phyloP scores from a whole-genome alignment of 2,329 filamentous ascomycete genomes.

The Xylaria hypoxylon region DNA sequence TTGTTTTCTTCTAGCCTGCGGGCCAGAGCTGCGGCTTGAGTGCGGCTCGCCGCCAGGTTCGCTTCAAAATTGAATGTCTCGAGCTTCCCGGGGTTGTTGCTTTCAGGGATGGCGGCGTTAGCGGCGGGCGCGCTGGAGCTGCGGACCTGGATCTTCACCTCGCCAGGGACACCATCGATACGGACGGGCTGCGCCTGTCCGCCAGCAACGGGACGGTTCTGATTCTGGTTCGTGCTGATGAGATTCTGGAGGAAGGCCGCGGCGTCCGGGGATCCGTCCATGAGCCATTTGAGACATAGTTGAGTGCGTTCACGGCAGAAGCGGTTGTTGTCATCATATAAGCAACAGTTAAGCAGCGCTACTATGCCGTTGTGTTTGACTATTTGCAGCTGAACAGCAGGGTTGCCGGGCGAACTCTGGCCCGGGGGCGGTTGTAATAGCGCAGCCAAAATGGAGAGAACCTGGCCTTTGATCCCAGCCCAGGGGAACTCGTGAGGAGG shows the following conservation, averaged over 20 bases:
- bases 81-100: constrained; percentile 8
- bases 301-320: constrained; percentile 94
- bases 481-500: constrained; percentile 73
- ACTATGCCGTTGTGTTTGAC: constrained; percentile 87
- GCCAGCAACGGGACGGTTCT: constrained; percentile 32
- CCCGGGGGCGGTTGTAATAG: constrained; percentile 84
- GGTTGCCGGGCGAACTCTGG: constrained; percentile 70
- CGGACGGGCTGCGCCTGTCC: constrained; percentile 58
- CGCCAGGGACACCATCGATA: constrained; percentile 67
- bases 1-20: constrained; percentile 45
- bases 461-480: constrained; percentile 87
- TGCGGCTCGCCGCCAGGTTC: constrained; percentile 28
- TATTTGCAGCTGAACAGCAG: constrained; percentile 88
- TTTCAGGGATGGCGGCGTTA: constrained; percentile 16
- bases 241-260: constrained; percentile 77
- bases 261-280: constrained; percentile 79
- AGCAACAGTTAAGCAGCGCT: constrained; percentile 87
- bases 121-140: constrained; percentile 49
- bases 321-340: constrained; percentile 92
- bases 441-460: constrained; percentile 88
- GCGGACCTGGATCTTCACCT: constrained; percentile 67
- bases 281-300: constrained; percentile 85
- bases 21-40: constrained; percentile 36
- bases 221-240: constrained; percentile 54
- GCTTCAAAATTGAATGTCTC: constrained; percentile 34